Evolutionary conservation across 2,329 filamentous ascomycete genomes (phyloP), one percentile per base, ranked within the genome.

Genomic region (Fusarium acutatum): DNA sequence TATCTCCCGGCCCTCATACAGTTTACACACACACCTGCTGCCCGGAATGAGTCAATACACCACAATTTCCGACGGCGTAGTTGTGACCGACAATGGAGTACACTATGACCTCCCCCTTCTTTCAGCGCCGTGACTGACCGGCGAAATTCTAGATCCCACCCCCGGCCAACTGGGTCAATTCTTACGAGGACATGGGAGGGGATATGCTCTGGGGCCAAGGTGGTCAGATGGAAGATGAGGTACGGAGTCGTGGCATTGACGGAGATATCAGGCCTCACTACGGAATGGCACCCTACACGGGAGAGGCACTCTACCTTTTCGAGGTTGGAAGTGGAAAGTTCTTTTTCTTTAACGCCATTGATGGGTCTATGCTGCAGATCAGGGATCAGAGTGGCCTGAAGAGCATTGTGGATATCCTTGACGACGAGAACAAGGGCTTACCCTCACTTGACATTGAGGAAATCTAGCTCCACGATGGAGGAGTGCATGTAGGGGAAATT

Each of bases 1-100:
- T 18, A 24, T 22, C 14, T 11, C 28, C 3, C 0, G 0, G 3
- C 14, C 9, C 5, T n/a, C 15, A 9, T 3, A 13, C 0, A 5
- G 8, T 22, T 3, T 32, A 5, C 2, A 7, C 12, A 50, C 17
- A 20, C 17, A 6, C 4, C n/a, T 7, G 4, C n/a, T 5, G 0
- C 17, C 8, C 22, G 15, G 6, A 1, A 50, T 50, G 47, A 50
- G n/a, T 8, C 17, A 50, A 24, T 50, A 50, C 12, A 50, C n/a
- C n/a, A 50, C 47, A 34, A 7, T 50, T 20, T 34, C 47, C 0
- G n/a, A 50, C 3, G 47, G 47, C 17, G 30, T 34, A 24, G 8
- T 50, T 0, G n/a, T 50, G 7, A 34, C 47, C n/a, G 30, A 50
- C n/a, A 50, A 50, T 1, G 47, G 47, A 12, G 47, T 50, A 50